Evolutionary conservation across 2,329 filamentous ascomycete genomes (phyloP), one percentile per base, ranked within the genome.

Genomic region (Fusarium setosum): DNA sequence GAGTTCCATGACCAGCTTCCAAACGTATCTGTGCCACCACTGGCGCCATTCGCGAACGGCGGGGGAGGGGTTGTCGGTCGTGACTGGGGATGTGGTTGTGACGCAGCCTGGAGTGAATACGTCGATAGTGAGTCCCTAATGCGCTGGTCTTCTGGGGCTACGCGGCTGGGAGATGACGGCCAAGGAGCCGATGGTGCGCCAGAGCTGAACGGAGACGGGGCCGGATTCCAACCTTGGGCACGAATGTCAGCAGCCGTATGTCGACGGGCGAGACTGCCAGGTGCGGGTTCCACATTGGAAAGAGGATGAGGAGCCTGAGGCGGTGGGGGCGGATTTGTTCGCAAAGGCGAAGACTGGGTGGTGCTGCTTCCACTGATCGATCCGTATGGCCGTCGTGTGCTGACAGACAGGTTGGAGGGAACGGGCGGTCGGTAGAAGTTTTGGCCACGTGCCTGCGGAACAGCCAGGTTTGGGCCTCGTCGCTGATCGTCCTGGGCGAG

Each of bases 181-280:
- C 85, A 88, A 13, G 82, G 81, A 4, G 79, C 76, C 1, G 84
- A 81, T 9, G 82, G 77, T 3, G 82, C 78, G 11, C 88, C 88
- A 4, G 90, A 8, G 86, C 83, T 73, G 89, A 73, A 92, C 11
- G 90, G 92, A 6, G 90, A 91, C 23, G 87, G 83, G 38, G 64
- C 68, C 8, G 83, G 84, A 63, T 89, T 90, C 89, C 92, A 95
- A 34, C 91, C 93, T 74, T 94, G 91, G 71, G 94, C 91, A 52
- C 96, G 90, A 70, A 99, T 98, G 75, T 99, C 96, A 59, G 96
- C 96, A 35, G 94, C 95, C 2, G 96, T 99, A 79, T 99, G 96
- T 62, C 95, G 88, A 65, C 95, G 90, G 41, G 89, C 87, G 44
- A 97, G 83, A 71, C 89, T 94, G 56, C 88, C 86, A 32, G 90